phyloP scores from a whole-genome alignment of 1,284 basidiomycete genomes.

The Fomitopsis betulina region DNA sequence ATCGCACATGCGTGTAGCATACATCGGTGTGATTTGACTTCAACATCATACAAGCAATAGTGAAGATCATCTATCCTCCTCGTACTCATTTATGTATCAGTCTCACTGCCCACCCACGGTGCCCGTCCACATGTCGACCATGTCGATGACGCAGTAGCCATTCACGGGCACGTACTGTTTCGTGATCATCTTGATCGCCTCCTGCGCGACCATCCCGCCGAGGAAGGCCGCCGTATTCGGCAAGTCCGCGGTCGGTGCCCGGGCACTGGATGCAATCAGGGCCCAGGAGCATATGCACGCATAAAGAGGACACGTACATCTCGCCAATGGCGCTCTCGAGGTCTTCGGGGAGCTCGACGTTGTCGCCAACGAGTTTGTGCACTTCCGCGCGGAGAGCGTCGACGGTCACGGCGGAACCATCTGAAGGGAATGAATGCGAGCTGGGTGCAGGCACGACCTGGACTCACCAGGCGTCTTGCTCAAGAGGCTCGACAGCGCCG shows the following conservation, averaged over 20 bases:
- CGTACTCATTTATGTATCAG: too few species aligned
- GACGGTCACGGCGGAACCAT: slow-evolving; percentile 18
- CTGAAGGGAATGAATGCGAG: slow-evolving; percentile 4
- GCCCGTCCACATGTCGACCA: slow-evolving; percentile 79
- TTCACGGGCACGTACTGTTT: slow-evolving; percentile 92
- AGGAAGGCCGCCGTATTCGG: slow-evolving; percentile 92
- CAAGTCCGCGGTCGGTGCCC: slow-evolving; percentile 82
- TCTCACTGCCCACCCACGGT: slow-evolving; percentile 30
- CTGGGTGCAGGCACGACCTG: background rate
- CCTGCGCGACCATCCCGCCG: slow-evolving; percentile 95
- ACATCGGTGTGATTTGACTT: too few species aligned
- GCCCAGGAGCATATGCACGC: background rate
- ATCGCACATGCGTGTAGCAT: too few species aligned
- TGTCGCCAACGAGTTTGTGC: slow-evolving; percentile 28
- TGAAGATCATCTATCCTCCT: background rate
- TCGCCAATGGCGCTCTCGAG: slow-evolving; percentile 71
- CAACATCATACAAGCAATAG: background rate
- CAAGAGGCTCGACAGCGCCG: slow-evolving; percentile 46
- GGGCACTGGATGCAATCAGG: slow-evolving; percentile 41
- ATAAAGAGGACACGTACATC: slow-evolving; percentile 49
- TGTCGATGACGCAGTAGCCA: slow-evolving; percentile 84
- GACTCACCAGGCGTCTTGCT: slow-evolving; percentile 14
- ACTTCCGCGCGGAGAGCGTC: slow-evolving; percentile 34
- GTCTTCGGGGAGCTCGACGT: slow-evolving; percentile 51
- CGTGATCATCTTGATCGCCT: slow-evolving; percentile 96